Conservation (phyloP, 208 protist species). For the Acanthamoeba lenticulata region DNA sequence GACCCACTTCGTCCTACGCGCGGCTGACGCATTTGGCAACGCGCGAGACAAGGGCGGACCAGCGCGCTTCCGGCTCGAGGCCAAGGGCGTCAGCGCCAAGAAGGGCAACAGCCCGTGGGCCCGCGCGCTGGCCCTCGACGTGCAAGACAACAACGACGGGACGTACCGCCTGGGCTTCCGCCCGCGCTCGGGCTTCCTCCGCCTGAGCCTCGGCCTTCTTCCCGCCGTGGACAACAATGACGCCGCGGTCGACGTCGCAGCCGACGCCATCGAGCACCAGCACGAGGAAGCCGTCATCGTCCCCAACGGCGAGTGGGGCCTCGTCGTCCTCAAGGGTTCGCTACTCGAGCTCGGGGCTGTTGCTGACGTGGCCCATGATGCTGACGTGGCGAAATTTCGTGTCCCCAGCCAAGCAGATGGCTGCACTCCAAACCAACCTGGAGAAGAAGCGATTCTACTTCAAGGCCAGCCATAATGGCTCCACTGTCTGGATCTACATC, state of each 20-base stretch:
- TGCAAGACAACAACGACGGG: not conserved
- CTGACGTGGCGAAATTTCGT: not conserved
- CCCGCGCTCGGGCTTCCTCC: not conserved
- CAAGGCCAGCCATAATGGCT: not conserved
- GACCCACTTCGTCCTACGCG: not conserved
- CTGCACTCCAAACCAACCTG: not conserved
- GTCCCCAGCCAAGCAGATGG: not conserved
- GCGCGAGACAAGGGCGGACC: not conserved
- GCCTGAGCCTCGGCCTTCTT: not conserved
- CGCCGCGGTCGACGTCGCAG: too few species aligned
- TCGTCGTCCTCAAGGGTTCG: not conserved
- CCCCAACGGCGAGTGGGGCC: not conserved
- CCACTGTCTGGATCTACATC: not conserved
- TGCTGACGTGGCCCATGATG: not conserved
- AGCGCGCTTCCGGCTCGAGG: not conserved
- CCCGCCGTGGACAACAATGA: not conserved
- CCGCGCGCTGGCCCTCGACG: not conserved
- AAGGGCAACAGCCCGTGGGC: not conserved
- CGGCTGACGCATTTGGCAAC: not conserved
- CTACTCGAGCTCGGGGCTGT: too few species aligned
- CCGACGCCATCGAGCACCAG: too few species aligned
- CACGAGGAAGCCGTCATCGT: not conserved
- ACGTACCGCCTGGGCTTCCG: not conserved
- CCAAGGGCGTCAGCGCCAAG: not conserved
- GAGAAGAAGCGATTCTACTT: constrained; percentile 4